Evolutionary conservation across 139 green algal species (phyloP), one percentile per base, ranked within the genome.

Genomic region (Coelastrella sp.): DNA sequence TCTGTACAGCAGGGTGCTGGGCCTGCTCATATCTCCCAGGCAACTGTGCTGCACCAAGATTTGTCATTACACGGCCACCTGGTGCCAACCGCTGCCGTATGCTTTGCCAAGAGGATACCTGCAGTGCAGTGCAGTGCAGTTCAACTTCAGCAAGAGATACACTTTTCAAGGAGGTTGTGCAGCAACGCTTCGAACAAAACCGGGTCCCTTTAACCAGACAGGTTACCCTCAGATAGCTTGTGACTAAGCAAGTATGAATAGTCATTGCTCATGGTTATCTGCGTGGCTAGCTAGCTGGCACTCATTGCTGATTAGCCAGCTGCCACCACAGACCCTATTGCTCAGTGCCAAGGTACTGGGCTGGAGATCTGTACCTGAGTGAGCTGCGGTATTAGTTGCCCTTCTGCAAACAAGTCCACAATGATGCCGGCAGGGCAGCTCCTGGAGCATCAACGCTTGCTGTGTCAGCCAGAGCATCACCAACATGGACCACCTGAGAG

Each of bases 341-440:
- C 1, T 47, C 81, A 80, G 66, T 47, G 58, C 17, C 66, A 80
- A 65, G 14, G 68, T 54, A 23, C 83, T 80, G 60, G 22, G 22
- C 57, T 58, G 5, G 19, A 16, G 6, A 10, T 32, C 14, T 10
- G 16, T 68, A 89, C 88, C 88, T 92, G 79, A 66, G 88, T 92
- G 5, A 92, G 88, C 19, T 68, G 32, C 84, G 88, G 80, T 60
- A 88, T 75, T 17, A 92, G 64, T 64, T 75, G 60, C 3, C 80
- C 88, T 32, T 76, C 80, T 68, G 85, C 73, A 84, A 90, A 90
- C 22, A 90, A 73, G 74, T 90, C 85, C 73, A 90, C 85, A 57
- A 90, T 65, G 60, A 90, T 90, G 58, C 85, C 85, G 58, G 74
- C 74, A 59, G 83, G 58, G 74, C 74, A 59, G 83, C 83, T 56